Conservation (phyloP, 2,329 filamentous ascomycete species). For the Aspergillus uvarum region DNA sequence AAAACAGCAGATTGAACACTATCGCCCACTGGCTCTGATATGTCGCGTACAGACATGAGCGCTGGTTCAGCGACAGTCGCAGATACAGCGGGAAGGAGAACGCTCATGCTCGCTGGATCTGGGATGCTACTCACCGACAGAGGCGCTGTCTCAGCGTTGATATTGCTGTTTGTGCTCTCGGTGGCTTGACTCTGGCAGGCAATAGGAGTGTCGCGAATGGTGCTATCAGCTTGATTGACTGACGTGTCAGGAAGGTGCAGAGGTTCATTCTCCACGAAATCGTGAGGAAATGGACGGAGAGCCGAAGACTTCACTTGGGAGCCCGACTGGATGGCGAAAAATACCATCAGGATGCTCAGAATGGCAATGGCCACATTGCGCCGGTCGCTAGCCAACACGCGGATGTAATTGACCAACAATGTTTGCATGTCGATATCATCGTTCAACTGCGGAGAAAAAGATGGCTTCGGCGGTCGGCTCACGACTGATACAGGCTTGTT, state of each 20-base stretch:
- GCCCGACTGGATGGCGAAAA: constrained; percentile 34
- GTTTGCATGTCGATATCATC: constrained; percentile 53
- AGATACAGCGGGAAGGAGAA: not conserved
- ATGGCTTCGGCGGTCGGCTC: not conserved
- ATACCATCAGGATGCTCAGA: constrained; percentile 45
- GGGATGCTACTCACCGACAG: not conserved
- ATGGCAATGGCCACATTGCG: constrained; percentile 54
- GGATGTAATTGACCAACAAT: constrained; percentile 55
- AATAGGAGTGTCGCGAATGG: not conserved
- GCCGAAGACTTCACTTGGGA: constrained; percentile 7
- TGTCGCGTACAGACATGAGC: not conserved
- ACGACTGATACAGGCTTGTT: constrained; percentile 8
- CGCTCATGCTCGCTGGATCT: not conserved
- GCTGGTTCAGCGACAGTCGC: not conserved
- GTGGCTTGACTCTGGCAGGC: not conserved
- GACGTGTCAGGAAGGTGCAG: constrained; percentile 3
- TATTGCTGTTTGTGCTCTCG: not conserved
- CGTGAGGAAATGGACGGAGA: constrained; percentile 18
- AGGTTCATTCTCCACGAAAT: constrained; percentile 11
- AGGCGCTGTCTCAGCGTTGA: not conserved
- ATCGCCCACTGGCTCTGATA: not conserved
- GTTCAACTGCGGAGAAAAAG: constrained; percentile 8
- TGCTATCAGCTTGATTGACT: constrained; percentile 6
- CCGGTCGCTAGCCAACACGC: constrained; percentile 52
- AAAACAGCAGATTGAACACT: not conserved